Percentiles rank a stretch among this genome's conserved stretches.
Conservation (phyloP, 345 rosid genomes). For the Dipteronia sinensis region DNA sequence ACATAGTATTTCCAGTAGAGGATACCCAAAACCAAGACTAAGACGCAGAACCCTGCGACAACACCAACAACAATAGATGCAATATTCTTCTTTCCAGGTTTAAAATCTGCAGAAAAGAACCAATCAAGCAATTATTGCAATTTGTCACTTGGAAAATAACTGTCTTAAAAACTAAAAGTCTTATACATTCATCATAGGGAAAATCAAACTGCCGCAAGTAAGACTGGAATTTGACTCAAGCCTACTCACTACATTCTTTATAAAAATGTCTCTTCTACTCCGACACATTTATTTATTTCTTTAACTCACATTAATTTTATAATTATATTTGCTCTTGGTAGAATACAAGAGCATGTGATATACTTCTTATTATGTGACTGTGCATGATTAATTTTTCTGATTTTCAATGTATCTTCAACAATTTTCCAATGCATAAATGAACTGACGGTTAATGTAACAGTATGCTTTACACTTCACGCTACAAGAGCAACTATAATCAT, state of each 20-base stretch:
- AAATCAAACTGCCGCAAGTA: not conserved
- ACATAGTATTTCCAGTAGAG: slow-evolving; percentile 28
- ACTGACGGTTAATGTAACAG: not conserved
- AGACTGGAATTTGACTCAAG: not conserved
- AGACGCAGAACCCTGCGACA: slow-evolving; percentile 16
- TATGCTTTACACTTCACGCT: not conserved
- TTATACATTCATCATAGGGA: not conserved
- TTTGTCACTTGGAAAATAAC: not conserved
- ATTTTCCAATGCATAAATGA: not conserved
- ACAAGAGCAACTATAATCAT: not conserved
- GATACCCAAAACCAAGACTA: slow-evolving; percentile 18
- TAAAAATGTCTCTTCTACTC: not conserved
- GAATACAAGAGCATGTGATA: not conserved
- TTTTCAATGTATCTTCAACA: not conserved
- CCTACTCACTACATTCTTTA: not conserved
- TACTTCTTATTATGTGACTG: too few species aligned
- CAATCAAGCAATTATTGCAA: not conserved
- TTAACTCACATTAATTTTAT: not conserved
- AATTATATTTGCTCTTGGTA: not conserved
- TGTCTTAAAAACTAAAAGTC: not conserved
- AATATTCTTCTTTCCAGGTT: slow-evolving; percentile 10
- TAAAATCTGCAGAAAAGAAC: slow-evolving; percentile 29
- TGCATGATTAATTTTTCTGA: too few species aligned
- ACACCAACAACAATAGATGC: slow-evolving; percentile 23
- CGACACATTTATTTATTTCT: not conserved